These are phyloP conservation scores for Nectriaceae sp. DNA, from an alignment of 2,329 filamentous ascomycete genomes.

Conservation along the genomic window DNA sequence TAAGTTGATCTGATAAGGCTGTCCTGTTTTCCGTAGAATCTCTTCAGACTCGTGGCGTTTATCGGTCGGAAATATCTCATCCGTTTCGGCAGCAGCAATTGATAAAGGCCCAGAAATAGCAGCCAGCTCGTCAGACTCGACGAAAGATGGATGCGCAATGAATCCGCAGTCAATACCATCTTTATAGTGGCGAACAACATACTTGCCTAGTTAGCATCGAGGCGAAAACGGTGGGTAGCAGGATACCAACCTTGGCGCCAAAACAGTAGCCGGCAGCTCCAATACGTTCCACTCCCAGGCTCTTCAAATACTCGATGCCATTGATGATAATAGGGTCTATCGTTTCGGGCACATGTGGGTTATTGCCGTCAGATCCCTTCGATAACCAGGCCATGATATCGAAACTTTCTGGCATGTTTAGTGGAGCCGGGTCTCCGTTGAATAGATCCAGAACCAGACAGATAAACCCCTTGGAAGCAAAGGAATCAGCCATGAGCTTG, in stretches of 20 bases:
- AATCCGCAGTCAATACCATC: conserved; percentile 70
- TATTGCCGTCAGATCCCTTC: conserved; percentile 46
- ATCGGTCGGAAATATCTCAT: conserved; percentile 64
- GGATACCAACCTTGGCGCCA: conserved; percentile 66
- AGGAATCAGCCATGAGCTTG: conserved; percentile 39
- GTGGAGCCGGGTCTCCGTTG: conserved; percentile 39
- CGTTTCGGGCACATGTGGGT: conserved; percentile 35
- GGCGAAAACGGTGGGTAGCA: background rate
- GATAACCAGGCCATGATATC: conserved; percentile 33
- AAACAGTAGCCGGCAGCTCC: conserved; percentile 75
- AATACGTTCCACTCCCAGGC: conserved; percentile 58
- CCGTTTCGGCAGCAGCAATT: conserved; percentile 66
- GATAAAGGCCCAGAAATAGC: conserved; percentile 68
- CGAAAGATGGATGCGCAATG: conserved; percentile 76
- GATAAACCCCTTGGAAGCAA: conserved; percentile 35
- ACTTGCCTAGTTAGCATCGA: conserved; percentile 41
- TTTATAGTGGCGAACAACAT: conserved; percentile 65
- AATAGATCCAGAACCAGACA: conserved; percentile 36
- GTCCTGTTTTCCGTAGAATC: conserved; percentile 56
- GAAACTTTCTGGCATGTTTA: conserved; percentile 42
- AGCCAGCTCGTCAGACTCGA: conserved; percentile 65
- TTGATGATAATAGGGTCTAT: conserved; percentile 33
- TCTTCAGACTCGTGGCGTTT: conserved; percentile 65
- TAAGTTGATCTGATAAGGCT: conserved; percentile 75
- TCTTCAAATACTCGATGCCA: conserved; percentile 54